A percentile compares a stretch with the other conserved stretches of the same genome.
Conservation (phyloP, 139 green algal genomes). For the Coccomyxa sp. region DNA sequence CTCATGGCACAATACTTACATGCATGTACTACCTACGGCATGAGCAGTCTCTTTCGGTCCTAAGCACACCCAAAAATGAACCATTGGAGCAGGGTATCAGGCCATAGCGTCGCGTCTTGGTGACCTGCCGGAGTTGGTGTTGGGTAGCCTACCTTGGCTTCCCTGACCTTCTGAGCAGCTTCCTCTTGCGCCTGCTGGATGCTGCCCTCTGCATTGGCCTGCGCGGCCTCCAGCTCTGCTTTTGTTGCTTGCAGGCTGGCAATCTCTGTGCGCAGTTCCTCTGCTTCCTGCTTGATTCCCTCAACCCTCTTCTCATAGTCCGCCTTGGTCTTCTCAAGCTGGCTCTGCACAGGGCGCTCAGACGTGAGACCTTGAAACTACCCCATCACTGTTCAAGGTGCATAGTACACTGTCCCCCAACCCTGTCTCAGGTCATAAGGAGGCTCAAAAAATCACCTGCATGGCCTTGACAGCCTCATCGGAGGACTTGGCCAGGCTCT, state of each 20-base stretch:
- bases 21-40: not conserved
- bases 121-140: no score
- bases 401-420: no score
- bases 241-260: not conserved
- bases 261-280: not conserved
- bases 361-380: no score
- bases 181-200: not conserved
- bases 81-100: no score
- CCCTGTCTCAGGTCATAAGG: no score
- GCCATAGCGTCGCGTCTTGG: no score
- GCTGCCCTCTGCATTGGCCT: conserved; percentile 4
- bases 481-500: conserved; percentile 39
- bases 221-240: not conserved
- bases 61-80: conserved; percentile 5
- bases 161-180: conserved; percentile 11
- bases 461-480: conserved; percentile 43
- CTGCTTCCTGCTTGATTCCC: not conserved
- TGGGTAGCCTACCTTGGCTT: no score
- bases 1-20: not conserved
- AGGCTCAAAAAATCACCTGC: no score
- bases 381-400: no score
- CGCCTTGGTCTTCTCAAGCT: conserved; percentile 37
- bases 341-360: conserved; percentile 13
- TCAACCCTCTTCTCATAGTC: conserved; percentile 6
- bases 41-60: not conserved